Base-by-base conservation (phyloP, 2,329 filamentous ascomycete genomes). In the Alternaria ethzedia region DNA sequence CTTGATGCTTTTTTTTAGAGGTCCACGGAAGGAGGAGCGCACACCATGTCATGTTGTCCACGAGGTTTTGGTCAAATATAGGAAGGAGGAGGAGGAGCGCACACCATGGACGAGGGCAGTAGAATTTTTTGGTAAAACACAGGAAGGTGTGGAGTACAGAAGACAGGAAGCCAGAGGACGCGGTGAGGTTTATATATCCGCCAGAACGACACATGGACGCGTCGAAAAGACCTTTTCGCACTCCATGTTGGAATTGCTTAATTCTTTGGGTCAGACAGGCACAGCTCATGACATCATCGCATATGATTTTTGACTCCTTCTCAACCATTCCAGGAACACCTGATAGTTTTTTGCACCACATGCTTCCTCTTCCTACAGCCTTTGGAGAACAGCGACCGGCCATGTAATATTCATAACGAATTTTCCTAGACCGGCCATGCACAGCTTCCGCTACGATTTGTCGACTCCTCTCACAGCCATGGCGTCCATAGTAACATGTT, bases 201-300 rank as follows among this genome's bases (percentile, higher is more conserved):
- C 26, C 8, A 21, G 17, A 12, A 12, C 9, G 47, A 13, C 47
- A 17, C 47, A 41, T 41, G 0, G 3, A 36, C 0, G 3, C 7
- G 6, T 2, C 0, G 32, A 41, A 10, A 10, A n/a, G 5, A 0
- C 17, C n/a, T 10, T 41, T 41, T 41, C 9, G 3, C 36, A 41
- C 36, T 3, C 1, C 36, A 41, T 41, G 0, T 1, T n/a, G 8
- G 4, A 0, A 41, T 10, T 0, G 36, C 8, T 3, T 9, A 0
- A 3, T 10, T 3, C 1, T 41, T 41, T 41, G 0, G 7, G 32
- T 9, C 7, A 36, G 32, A 36, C 3, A 36, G 32, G 12, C 12
- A 36, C 6, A 36, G 15, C 32, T 36, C 32, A 36, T 36, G 32
- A 1, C 30, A 36, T 15, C 8, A 2, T 36, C 15, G 13, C 4